Percentiles rank a stretch among this genome's conserved stretches.
Evolutionary conservation across 768 basidiomycete species (phyloP).

Genomic region (Lactarius indigo): DNA sequence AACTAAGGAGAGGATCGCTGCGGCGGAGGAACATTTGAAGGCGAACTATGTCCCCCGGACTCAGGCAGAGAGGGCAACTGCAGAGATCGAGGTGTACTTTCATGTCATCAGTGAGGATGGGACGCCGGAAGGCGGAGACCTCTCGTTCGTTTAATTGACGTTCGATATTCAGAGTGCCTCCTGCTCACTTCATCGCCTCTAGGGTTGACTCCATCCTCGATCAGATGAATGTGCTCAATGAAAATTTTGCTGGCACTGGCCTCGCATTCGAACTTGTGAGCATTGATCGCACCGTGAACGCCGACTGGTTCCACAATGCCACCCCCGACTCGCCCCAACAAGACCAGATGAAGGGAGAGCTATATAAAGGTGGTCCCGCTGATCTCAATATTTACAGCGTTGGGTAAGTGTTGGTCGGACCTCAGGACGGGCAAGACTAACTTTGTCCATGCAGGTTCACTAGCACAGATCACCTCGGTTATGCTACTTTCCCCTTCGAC

Average conservation of each 20-base stretch:
- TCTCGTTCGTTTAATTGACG: constrained; percentile 37
- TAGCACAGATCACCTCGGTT: constrained; percentile 47
- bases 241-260: constrained; percentile 37
- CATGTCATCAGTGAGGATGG: constrained; percentile 43
- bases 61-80: constrained; percentile 1
- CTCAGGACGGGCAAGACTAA: constrained; percentile 1
- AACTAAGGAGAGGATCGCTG: constrained; percentile 35
- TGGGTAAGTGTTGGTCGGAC: constrained; percentile 34
- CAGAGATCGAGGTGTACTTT: constrained; percentile 39
- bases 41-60: constrained; percentile 35
- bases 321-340: constrained; percentile 36
- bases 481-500: constrained; percentile 49
- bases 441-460: constrained; percentile 33
- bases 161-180: not conserved
- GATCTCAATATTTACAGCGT: constrained; percentile 52
- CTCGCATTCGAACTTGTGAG: constrained; percentile 40
- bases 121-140: constrained; percentile 39
- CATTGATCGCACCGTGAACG: constrained; percentile 42
- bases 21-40: constrained; percentile 41
- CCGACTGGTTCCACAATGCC: constrained; percentile 48
- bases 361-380: constrained; percentile 39
- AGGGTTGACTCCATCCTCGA: constrained; percentile 37
- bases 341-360: constrained; percentile 47
- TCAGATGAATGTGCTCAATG: constrained; percentile 43
- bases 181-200: constrained; percentile 8